Evolutionary conservation across 495 filamentous ascomycete genomes (phyloP).

Genomic region (Aspergillus sclerotiicarbonarius): DNA sequence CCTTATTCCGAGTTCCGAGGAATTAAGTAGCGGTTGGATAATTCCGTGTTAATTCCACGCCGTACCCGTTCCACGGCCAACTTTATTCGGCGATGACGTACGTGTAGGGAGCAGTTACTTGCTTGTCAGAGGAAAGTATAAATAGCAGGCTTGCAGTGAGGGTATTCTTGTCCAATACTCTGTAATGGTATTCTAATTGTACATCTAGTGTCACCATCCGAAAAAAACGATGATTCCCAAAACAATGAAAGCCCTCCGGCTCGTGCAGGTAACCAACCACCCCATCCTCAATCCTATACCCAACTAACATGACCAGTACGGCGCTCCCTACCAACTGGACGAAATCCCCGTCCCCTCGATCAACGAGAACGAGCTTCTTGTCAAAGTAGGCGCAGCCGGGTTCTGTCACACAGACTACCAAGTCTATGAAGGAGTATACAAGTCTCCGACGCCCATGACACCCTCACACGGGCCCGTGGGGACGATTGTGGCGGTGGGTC

Average conservation of each 20-base stretch:
- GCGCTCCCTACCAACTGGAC: slow-evolving; percentile 49
- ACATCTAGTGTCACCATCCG: too few relatives aligned
- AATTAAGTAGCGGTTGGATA: too few relatives aligned
- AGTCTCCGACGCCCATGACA: slow-evolving; percentile 43
- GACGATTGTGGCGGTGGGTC: slow-evolving; percentile 49
- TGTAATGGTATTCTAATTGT: too few relatives aligned
- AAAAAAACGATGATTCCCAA: background rate
- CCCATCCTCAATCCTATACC: background rate
- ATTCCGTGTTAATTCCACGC: too few relatives aligned
- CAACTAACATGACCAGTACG: slow-evolving; percentile 30
- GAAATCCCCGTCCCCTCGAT: slow-evolving; percentile 45
- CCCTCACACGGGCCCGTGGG: slow-evolving; percentile 59
- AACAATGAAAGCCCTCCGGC: slow-evolving; percentile 1
- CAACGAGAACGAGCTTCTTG: slow-evolving; percentile 50
- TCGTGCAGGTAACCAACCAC: background rate
- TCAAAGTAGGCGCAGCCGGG: slow-evolving; percentile 57
- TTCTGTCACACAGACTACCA: slow-evolving; percentile 61
- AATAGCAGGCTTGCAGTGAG: too few relatives aligned
- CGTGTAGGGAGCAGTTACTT: too few relatives aligned
- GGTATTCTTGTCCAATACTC: too few relatives aligned
- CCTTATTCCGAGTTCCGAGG: too few relatives aligned
- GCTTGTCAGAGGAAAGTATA: too few relatives aligned
- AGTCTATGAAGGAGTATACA: slow-evolving; percentile 45
- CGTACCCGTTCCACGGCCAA: too few relatives aligned
- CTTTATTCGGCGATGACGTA: too few relatives aligned